phyloP scores from a whole-genome alignment of 2,329 filamentous ascomycete genomes.

The Colletotrichum scovillei region DNA sequence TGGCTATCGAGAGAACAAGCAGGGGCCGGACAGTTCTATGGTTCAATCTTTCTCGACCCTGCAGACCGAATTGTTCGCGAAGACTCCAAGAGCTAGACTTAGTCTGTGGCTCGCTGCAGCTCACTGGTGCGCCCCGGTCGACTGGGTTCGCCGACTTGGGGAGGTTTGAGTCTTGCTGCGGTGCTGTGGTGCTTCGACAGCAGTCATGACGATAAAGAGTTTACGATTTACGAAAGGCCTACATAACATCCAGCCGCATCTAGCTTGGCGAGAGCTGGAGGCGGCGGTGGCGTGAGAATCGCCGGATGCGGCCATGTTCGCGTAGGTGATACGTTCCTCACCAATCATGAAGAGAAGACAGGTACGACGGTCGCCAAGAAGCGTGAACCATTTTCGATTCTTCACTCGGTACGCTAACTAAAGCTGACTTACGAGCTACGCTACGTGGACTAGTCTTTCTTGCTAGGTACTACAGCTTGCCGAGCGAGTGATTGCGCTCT shows the following conservation, averaged over 20 bases:
- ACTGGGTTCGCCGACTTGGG: background rate
- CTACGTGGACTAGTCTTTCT: background rate
- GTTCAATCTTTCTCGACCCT: background rate
- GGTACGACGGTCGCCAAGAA: too few species aligned
- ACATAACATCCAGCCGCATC: background rate
- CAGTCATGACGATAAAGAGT: background rate
- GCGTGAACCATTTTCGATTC: too few species aligned
- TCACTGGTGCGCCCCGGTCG: too few species aligned
- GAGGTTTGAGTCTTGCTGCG: too few species aligned
- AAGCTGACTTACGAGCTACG: too few species aligned
- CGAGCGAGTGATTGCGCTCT: background rate
- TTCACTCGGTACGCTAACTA: too few species aligned
- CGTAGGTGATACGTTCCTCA: background rate
- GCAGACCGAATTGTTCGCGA: background rate
- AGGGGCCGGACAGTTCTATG: background rate
- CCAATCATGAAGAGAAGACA: background rate
- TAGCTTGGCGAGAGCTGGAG: background rate
- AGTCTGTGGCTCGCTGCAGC: background rate
- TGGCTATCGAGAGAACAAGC: background rate
- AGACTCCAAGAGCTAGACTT: background rate
- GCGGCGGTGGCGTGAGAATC: background rate
- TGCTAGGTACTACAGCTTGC: background rate
- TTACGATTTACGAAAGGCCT: background rate
- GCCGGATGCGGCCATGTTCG: background rate
- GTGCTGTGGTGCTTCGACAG: too few species aligned